phyloP scores from a whole-genome alignment of 2,329 filamentous ascomycete species.

The Furcasterigmium furcatum region DNA sequence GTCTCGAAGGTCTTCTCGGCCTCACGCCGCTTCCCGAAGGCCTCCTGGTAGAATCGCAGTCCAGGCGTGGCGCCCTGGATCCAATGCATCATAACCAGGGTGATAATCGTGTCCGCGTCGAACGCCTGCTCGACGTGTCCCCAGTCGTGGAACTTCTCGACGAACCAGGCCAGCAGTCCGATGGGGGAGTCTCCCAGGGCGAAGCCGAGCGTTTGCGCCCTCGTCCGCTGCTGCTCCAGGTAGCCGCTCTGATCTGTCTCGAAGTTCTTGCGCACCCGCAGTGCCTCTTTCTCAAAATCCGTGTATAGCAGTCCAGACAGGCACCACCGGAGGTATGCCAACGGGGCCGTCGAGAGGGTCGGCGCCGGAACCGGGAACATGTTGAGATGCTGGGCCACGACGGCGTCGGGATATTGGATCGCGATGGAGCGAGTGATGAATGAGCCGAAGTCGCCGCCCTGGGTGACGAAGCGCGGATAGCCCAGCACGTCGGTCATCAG shows the following conservation, averaged over 20 bases:
- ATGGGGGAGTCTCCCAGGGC: conserved; percentile 25
- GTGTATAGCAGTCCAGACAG: conserved; percentile 3
- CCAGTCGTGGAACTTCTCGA: conserved; percentile 13
- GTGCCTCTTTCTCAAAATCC: conserved; percentile 1
- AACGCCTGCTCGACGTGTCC: conserved; percentile 15
- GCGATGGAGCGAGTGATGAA: conserved; percentile 14
- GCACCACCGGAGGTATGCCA: conserved; percentile 3
- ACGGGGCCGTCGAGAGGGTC: not conserved
- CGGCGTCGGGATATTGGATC: conserved; percentile 6
- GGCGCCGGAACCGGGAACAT: conserved; percentile 7
- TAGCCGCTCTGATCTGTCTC: conserved; percentile 2
- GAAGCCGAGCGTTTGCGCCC: conserved; percentile 3
- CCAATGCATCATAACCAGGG: conserved; percentile 14
- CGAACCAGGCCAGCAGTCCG: conserved; percentile 12
- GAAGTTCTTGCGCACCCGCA: not conserved
- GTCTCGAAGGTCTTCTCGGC: conserved; percentile 2
- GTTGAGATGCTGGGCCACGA: conserved; percentile 7
- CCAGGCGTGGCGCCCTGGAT: conserved; percentile 3
- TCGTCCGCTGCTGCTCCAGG: not conserved
- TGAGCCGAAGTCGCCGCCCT: conserved; percentile 26
- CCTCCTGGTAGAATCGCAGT: conserved; percentile 10
- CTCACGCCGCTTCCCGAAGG: not conserved
- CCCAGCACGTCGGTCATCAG: conserved; percentile 34
- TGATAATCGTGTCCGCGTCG: conserved; percentile 14
- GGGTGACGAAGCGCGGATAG: conserved; percentile 27